Percentiles rank a stretch among this genome's conserved stretches.
These are phyloP conservation scores for Leishmania tarentolae DNA, from an alignment of 208 protist genomes.

Conservation along the genomic window DNA sequence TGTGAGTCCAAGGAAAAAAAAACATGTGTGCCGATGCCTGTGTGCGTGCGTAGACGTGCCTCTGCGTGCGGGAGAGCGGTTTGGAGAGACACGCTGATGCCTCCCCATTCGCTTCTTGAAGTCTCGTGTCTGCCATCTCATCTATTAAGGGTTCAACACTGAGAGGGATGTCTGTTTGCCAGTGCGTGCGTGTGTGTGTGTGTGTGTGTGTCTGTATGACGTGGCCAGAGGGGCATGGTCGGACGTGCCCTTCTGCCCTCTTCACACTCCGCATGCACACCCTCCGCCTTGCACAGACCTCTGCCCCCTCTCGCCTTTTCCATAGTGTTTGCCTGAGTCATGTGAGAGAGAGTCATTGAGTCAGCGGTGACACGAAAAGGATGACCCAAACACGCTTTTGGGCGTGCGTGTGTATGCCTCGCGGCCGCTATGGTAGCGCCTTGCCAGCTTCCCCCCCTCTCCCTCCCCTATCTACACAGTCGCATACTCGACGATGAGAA, in stretches of 20 bases:
- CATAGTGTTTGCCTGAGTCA: constrained; percentile 84
- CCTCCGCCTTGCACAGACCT: background rate
- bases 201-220: background rate
- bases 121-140: constrained; percentile 53
- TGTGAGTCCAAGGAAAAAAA: too few species aligned
- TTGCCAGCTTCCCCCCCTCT: background rate
- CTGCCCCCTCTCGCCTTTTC: constrained; percentile 5
- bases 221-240: constrained; percentile 2
- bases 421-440: background rate
- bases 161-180: constrained; percentile 6
- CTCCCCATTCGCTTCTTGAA: background rate
- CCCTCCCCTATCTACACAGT: background rate
- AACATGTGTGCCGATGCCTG: background rate
- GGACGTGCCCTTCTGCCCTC: background rate
- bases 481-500: background rate
- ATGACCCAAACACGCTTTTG: background rate
- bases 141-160: constrained; percentile 74
- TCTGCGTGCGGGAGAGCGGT: background rate
- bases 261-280: background rate
- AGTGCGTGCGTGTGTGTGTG: constrained; percentile 13
- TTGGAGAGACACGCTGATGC: background rate
- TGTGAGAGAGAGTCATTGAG: constrained; percentile 82
- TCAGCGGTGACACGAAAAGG: background rate
- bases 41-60: background rate
- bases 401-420: background rate